Percentiles rank a stretch among this genome's conserved stretches.
These are phyloP conservation scores for Mycena kentingensis DNA, from an alignment of 768 basidiomycete species.

Conservation along the genomic window DNA sequence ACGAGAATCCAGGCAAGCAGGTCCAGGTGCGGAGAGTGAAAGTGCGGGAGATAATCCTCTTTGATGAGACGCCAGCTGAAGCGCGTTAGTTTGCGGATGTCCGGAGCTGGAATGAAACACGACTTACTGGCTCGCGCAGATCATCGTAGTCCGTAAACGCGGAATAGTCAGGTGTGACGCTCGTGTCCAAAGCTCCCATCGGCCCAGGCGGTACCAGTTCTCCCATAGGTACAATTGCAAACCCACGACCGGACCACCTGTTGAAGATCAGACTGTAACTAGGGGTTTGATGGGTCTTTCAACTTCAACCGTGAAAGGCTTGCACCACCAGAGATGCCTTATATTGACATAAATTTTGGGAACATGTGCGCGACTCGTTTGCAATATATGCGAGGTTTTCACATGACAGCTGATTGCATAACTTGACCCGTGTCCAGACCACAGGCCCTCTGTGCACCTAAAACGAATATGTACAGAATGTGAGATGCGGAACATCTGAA, in stretches of 20 bases:
- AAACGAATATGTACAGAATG: no score
- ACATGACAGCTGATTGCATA: no score
- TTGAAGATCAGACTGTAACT: constrained; percentile 18
- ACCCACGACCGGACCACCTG: no score
- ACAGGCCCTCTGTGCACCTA: no score
- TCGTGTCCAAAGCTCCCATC: constrained; percentile 33
- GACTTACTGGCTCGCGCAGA: constrained; percentile 29
- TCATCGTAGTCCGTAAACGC: constrained; percentile 32
- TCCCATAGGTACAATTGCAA: constrained; percentile 30
- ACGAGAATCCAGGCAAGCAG: constrained; percentile 13
- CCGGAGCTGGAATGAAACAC: background rate
- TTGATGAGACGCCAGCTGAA: constrained; percentile 35
- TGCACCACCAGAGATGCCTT: no score
- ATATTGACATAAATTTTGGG: no score
- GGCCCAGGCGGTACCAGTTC: constrained; percentile 22
- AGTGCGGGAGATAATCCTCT: constrained; percentile 28
- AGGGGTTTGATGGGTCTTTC: no score
- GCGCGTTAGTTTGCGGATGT: background rate
- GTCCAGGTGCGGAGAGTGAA: constrained; percentile 10
- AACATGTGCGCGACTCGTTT: no score
- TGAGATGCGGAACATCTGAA: no score
- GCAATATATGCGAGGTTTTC: no score
- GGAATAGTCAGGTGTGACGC: constrained; percentile 21
- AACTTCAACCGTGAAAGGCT: no score
- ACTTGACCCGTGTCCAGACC: no score